Percentiles rank a stretch among this genome's conserved stretches.
Conservation (phyloP, 768 basidiomycete genomes). For the Suillus subaureus region DNA sequence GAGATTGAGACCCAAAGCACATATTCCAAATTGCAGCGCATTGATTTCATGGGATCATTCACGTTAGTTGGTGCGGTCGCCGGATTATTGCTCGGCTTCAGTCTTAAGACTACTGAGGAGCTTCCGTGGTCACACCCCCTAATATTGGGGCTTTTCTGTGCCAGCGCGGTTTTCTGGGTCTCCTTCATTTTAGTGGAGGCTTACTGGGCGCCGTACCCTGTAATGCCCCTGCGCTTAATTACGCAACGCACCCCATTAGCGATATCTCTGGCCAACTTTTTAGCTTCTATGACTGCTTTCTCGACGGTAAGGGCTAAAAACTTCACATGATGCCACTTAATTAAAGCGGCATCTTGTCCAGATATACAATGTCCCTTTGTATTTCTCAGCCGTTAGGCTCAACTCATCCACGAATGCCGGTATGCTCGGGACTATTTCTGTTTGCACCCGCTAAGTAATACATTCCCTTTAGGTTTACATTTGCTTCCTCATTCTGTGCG, state of each 20-base stretch:
- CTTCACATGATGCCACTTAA: background rate
- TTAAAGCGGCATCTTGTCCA: slow-evolving; percentile 24
- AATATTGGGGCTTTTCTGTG: slow-evolving; percentile 65
- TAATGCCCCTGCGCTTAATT: slow-evolving; percentile 86
- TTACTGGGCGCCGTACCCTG: slow-evolving; percentile 76
- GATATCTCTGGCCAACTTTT: slow-evolving; percentile 78
- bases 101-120: slow-evolving; percentile 77
- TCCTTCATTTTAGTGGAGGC: slow-evolving; percentile 82
- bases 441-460: slow-evolving; percentile 15
- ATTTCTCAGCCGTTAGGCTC: slow-evolving; percentile 81
- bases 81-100: slow-evolving; percentile 73
- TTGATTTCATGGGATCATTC: slow-evolving; percentile 84
- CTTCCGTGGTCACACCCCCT: slow-evolving; percentile 74
- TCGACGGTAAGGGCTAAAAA: slow-evolving; percentile 58
- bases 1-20: slow-evolving; percentile 60
- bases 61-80: slow-evolving; percentile 76
- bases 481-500: slow-evolving; percentile 88
- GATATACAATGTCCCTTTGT: slow-evolving; percentile 91
- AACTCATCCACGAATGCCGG: slow-evolving; percentile 72
- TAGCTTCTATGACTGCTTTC: slow-evolving; percentile 76
- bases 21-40: slow-evolving; percentile 68
- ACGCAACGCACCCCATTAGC: slow-evolving; percentile 79
- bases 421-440: slow-evolving; percentile 32
- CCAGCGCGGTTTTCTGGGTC: slow-evolving; percentile 54
- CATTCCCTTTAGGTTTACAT: slow-evolving; percentile 63